phyloP scores from a whole-genome alignment of 306 rosid genomes.

The Ormosia semicastrata region DNA sequence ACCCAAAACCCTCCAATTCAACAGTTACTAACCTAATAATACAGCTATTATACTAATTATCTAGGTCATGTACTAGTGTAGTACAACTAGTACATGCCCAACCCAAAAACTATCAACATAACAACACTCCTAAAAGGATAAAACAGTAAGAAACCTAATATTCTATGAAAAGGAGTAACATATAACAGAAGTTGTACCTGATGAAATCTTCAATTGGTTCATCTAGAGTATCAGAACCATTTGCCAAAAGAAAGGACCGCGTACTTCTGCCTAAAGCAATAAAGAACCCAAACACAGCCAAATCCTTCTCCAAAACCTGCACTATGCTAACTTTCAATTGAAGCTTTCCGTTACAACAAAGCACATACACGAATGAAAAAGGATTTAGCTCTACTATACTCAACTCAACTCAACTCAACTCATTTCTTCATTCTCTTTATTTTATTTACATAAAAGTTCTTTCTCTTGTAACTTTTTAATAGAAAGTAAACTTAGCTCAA shows the following conservation, averaged over 20 bases:
- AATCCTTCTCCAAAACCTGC: constrained; percentile 97
- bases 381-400: constrained; percentile 2
- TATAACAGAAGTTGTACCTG: constrained; percentile 53
- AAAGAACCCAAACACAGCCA: constrained; percentile 97
- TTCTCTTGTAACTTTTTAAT: not conserved
- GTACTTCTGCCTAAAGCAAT: constrained; percentile 94
- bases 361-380: constrained; percentile 11
- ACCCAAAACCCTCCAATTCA: too few species aligned
- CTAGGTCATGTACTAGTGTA: constrained; percentile 1
- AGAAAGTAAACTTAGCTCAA: not conserved
- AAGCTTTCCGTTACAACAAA: constrained; percentile 23
- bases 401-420: constrained; percentile 20
- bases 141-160: constrained; percentile 12
- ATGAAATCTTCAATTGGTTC: constrained; percentile 79
- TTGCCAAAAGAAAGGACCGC: constrained; percentile 70
- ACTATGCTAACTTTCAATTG: constrained; percentile 27
- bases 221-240: constrained; percentile 66
- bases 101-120: not conserved
- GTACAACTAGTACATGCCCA: constrained; percentile 6
- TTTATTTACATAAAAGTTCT: not conserved
- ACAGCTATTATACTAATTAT: constrained; percentile 8
- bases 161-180: constrained; percentile 19
- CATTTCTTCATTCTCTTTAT: constrained; percentile 12
- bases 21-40: not conserved
- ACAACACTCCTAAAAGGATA: not conserved